Base-by-base conservation (phyloP, 176 grass and related monocot species). In the Coix lacrymajobi region DNA sequence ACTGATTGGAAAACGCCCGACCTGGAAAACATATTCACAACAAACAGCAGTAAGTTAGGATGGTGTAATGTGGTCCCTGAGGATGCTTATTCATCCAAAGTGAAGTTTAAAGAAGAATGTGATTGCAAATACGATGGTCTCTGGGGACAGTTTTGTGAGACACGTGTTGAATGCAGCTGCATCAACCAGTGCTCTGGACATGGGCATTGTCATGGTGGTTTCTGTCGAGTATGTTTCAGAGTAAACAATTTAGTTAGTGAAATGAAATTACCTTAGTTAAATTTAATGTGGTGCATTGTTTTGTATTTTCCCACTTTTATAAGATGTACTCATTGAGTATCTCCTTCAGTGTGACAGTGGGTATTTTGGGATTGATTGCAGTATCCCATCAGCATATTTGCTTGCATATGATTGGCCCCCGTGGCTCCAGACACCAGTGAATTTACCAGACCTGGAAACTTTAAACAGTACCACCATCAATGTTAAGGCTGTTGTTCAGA, bases 311-410 rank as follows among this genome's bases (percentile, higher is more conserved):
- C 56, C 24, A 30, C 28, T 48, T 81, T 52, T 49, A 38, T 85
- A 45, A 65, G 80, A 34, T 81, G 82, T 83, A 77, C 85, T 87
- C 82, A 90, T 81, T 69, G 61, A 89, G 40, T 51, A 33, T 32
- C 73, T 79, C 19, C 77, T 78, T 86, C 89, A 98, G 96, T 98
- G 96, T 87, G 83, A 92, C 86, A 85, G 73, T 85, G 96, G 93
- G 41, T 95, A 95, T 81, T 98, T 93, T 88, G 96, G 96, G 82
- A 98, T 92, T 80, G 96, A 98, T 88, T 98, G 96, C 87, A 92
- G 93, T 45, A 82, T 98, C 72, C 96, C 91, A 80, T 93, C 89
- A 79, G 87, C 66, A 19, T 67, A 83, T 81, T 95, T 91, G 36
- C 39, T 91, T 77, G 38, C 88, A 63, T 31, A 86, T 90, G 86